Base-by-base conservation (phyloP, 129 eudicot species). In the Helianthus annuus region DNA sequence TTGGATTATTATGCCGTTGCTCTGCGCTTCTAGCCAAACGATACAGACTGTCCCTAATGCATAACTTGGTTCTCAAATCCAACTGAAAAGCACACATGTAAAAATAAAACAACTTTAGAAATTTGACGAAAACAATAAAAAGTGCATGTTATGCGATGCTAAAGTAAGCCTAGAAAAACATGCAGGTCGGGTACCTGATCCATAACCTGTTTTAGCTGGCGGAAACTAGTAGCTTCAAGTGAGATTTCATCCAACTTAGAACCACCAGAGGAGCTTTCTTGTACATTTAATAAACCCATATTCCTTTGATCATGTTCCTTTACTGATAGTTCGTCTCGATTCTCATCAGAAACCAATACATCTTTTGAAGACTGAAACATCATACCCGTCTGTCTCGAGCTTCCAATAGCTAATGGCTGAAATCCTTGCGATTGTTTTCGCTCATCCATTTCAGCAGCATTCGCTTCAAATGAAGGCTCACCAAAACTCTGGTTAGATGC, bases 21-120 rank as follows among this genome's bases (percentile, higher is more conserved):
- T 87, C 92, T 51, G 98, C 98, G 79, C 98, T 93, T 80, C 82
- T 79, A 44, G 98, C 98, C 76, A 93, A 85, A 38, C 98, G 98
- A 72, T 93, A 93, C 53, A 93, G 76, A 81, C 98, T 87, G 70
- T 93, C 98, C 85, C 96, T 82, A 66, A 93, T 90, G 87, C 98
- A 87, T 59, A 93, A 75, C 82, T 86, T 93, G 48, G 97, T 93
- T 73, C 89, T 82, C 69, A 77, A 10, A 86, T 93, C 98, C 92
- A 93, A 77, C 98, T 93, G 83, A 69, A 76, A 83, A 64, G 24
- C 66, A 79, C 55, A 32, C 49, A 76, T 54, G 68, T 75, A 67
- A 68, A 56, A 70, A 1, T 40, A 27, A 19, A 72, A 16, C 16
- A 80, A 48, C 82, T 81, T 59, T 40, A 78, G 52, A 34, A 11